Evolutionary conservation across 1,284 basidiomycete genomes (phyloP), one percentile per base, ranked within the genome.

Genomic region (Fomitopsis betulina): DNA sequence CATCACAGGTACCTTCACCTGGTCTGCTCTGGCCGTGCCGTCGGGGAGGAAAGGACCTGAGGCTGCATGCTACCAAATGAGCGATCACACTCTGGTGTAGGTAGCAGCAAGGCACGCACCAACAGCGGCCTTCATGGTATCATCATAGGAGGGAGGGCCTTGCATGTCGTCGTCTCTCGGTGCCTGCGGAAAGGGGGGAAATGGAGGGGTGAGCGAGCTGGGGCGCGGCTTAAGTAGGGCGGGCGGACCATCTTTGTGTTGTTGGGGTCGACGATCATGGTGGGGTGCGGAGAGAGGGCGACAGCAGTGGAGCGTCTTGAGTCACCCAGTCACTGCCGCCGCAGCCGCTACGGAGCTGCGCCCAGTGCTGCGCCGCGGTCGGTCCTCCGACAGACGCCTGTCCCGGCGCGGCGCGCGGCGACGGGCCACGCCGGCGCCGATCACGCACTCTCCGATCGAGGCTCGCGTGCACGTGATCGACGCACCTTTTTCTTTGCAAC

Each of bases 1-100:
- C 55, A 57, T 17, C 13, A 59, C 60, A 5, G 66, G 66, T 6
- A 70, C 65, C 52, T 71, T 69, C 40, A 68, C 64, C 40, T 68
- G 65, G 49, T 62, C 62, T 0, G 57, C 66, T 38, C 63, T 63
- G 35, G 55, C 54, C 4, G 63, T 54, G 25, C 68, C 61, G 17
- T 62, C 62, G 33, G 66, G 58, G n/a, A 68, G 55, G 47, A 60
- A 70, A 2, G 63, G 64, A 9, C 65, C 67, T 5, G 63, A 58
- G 7, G 61, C 70, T 70, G 50, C 2, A 45, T 3, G 35, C 8
- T 5, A 10, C 27, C 39, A n/a, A 57, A 52, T 45, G 9, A 23
- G 39, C 32, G 49, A 7, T 35, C 12, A 25, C 23, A 53, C 2
- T 30, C 19, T 32, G 15, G 8, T 39, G 5, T n/a, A 27, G 30